phyloP scores from a whole-genome alignment of 2,329 filamentous ascomycete genomes.

The Hypoxylon sp. region DNA sequence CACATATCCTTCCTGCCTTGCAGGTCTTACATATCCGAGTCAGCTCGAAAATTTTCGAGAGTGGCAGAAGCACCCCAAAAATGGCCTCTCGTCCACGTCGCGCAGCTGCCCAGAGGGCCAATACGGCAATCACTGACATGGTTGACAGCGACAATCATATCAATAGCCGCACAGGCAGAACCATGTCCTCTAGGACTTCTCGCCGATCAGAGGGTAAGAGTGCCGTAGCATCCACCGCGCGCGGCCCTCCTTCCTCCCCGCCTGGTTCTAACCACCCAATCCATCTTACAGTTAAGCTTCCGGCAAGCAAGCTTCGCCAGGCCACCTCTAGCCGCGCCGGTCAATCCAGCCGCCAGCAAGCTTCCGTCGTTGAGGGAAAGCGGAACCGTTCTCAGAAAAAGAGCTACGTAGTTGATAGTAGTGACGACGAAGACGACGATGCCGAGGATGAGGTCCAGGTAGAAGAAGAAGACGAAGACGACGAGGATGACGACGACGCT shows the following conservation, averaged over 20 bases:
- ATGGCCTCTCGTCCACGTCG: constrained; percentile 55
- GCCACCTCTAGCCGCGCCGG: constrained; percentile 58
- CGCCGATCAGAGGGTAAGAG: constrained; percentile 63
- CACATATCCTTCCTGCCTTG: not conserved
- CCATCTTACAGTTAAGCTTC: constrained; percentile 65
- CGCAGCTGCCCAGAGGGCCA: constrained; percentile 61
- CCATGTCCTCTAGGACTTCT: constrained; percentile 63
- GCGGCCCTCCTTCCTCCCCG: constrained; percentile 61
- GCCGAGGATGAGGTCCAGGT: constrained; percentile 54
- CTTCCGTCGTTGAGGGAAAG: constrained; percentile 60
- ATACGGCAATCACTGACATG: constrained; percentile 63
- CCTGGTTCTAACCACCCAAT: constrained; percentile 60
- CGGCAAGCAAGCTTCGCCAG: constrained; percentile 65
- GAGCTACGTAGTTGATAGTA: constrained; percentile 70
- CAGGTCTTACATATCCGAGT: constrained; percentile 10
- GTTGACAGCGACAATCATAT: constrained; percentile 61
- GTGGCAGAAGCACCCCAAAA: constrained; percentile 16
- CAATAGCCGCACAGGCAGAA: constrained; percentile 54
- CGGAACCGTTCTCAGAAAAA: constrained; percentile 68
- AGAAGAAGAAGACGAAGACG: constrained; percentile 53
- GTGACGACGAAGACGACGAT: constrained; percentile 58
- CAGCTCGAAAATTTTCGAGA: constrained; percentile 2
- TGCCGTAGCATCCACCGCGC: constrained; percentile 57
- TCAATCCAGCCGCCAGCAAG: constrained; percentile 43
- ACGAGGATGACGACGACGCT: constrained; percentile 53